Percentiles rank a stretch among this genome's conserved stretches.
Evolutionary conservation across 352 stramenopile genomes (phyloP).

Genomic region (Globisporangium camurandrum): DNA sequence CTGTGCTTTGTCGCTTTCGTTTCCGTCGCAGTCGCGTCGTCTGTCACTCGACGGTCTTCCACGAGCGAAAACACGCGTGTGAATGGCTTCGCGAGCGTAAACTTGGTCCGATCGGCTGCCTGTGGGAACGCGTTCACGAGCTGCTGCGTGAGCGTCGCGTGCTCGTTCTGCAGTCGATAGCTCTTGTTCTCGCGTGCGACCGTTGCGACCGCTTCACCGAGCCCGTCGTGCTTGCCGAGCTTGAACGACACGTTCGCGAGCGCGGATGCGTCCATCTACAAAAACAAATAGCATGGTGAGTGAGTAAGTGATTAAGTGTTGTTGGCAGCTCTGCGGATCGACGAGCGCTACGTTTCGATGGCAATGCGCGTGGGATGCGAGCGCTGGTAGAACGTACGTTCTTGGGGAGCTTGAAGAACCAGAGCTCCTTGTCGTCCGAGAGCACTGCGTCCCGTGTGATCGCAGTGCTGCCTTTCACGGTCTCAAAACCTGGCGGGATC

Average conservation of each 20-base stretch:
- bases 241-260: constrained; percentile 69
- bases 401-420: constrained; percentile 82
- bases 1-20: constrained; percentile 18
- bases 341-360: no score
- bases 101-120: constrained; percentile 45
- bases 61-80: constrained; percentile 67
- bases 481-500: constrained; percentile 66
- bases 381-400: constrained; percentile 31
- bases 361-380: neutral
- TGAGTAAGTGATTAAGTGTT: neutral
- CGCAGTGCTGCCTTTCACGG: constrained; percentile 44
- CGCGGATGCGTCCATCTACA: constrained; percentile 56
- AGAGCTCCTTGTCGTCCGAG: constrained; percentile 72
- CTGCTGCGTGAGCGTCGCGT: constrained; percentile 57
- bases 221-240: constrained; percentile 21
- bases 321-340: no score
- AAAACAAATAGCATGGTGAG: constrained; percentile 6
- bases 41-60: constrained; percentile 22
- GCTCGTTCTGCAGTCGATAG: constrained; percentile 53
- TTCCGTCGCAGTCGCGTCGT: neutral
- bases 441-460: constrained; percentile 59
- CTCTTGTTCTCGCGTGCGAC: constrained; percentile 38
- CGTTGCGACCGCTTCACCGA: constrained; percentile 33
- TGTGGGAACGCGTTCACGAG: constrained; percentile 69
- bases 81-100: constrained; percentile 67